Base-by-base conservation (phyloP, 345 rosid species). In the Capsella bursapastoris region DNA sequence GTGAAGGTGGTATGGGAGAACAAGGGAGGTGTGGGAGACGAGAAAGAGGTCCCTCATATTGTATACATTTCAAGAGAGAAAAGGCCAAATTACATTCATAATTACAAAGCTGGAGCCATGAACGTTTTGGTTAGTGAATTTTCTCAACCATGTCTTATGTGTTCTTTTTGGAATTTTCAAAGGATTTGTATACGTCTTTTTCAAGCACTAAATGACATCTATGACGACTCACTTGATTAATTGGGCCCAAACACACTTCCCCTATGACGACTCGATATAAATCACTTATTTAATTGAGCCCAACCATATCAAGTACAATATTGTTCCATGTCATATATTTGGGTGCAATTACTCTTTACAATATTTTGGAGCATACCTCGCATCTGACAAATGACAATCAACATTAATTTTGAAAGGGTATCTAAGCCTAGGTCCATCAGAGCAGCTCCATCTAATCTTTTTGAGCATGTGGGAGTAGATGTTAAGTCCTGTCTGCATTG, bases 51-150 rank as follows among this genome's bases (percentile, higher is more conserved):
- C 51, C 95, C 98, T 1, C 88, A 80, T 72, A 38, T 90, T 60
- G 72, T 88, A 3, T 90, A 88, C 66, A 58, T 90, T 34, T 84
- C 98, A 0, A 80, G 96, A 64, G 95, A 90, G 78, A 88, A 90
- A 80, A 76, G 74, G 14, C 82, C 85, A 16, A 75, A 82, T 57
- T 78, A 84, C 34, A 48, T 79, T 1, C 96, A 92, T 64, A 82
- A 84, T 59, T 84, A 82, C 82, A 92, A 88, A 75, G 92, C 91
- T 0, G 91, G 94, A 18, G 96, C 96, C 49, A 87, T 90, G 98
- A 92, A 92, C 62, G 85, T 83, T 6, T 74, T 88, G 18, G 96
- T 89, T 29, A 10, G 6, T 68, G 6, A 35, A 4, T 58, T 51
- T 58, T 7, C 44, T 10, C 34, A 37, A 15, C 25, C 41, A 56